A percentile compares a stretch with the other conserved stretches of the same genome.
Evolutionary conservation across 768 basidiomycete genomes (phyloP).

Genomic region (Chiua virens): DNA sequence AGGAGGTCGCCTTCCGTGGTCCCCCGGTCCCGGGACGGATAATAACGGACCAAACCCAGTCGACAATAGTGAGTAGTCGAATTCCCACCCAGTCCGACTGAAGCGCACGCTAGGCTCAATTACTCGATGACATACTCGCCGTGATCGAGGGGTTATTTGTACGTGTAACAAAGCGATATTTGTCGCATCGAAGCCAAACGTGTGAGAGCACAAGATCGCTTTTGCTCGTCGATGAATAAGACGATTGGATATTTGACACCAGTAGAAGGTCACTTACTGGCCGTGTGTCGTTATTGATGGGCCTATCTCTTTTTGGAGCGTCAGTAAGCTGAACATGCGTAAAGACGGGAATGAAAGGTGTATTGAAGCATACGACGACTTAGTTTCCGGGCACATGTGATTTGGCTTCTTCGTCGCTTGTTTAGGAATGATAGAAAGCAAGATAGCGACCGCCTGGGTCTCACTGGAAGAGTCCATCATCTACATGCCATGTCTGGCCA

Average conservation of each 20-base stretch:
- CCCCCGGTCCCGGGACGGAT: too few relatives aligned
- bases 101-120: neutral
- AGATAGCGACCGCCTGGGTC: too few relatives aligned
- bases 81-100: neutral
- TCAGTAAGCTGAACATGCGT: neutral
- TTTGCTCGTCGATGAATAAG: neutral
- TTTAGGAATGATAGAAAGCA: neutral
- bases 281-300: neutral
- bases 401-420: neutral
- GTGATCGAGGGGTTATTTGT: constrained; percentile 2
- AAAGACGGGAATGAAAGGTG: constrained; percentile 10
- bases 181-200: neutral
- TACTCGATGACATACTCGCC: neutral
- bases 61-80: neutral
- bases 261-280: neutral
- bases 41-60: too few relatives aligned
- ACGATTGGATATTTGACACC: neutral
- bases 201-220: neutral
- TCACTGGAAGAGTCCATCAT: neutral
- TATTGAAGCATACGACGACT: neutral
- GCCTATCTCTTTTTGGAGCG: neutral
- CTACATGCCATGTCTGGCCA: constrained; percentile 1
- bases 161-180: constrained; percentile 6
- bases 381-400: neutral
- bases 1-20: too few relatives aligned